These are phyloP conservation scores for Elymus sibiricus DNA, from an alignment of 176 grass and related monocot species.

Conservation along the genomic window DNA sequence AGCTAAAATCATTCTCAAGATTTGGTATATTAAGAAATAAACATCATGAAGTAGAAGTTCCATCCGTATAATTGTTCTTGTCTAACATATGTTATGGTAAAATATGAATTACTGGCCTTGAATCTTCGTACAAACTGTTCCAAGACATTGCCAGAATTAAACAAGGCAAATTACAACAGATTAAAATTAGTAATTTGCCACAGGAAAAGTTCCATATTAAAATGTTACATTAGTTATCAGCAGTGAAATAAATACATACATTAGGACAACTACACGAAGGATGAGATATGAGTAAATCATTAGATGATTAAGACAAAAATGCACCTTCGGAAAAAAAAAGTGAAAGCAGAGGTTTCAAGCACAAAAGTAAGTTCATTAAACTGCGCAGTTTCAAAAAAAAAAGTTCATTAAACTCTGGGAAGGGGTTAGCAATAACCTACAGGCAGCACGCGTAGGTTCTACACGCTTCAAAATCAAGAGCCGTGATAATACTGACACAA, in stretches of 20 bases:
- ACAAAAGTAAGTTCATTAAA: constrained; percentile 9
- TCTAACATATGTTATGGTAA: neutral
- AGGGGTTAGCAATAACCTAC: constrained; percentile 35
- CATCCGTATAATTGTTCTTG: neutral
- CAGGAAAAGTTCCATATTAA: neutral
- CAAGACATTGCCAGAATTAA: neutral
- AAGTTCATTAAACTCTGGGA: constrained; percentile 1
- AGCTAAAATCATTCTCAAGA: neutral
- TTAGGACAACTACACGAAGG: neutral
- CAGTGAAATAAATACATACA: neutral
- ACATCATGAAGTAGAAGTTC: neutral
- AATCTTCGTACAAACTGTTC: neutral
- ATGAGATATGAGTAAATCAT: neutral
- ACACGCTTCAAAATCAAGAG: constrained; percentile 1
- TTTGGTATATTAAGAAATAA: neutral
- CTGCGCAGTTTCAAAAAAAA: neutral
- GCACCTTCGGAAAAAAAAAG: neutral
- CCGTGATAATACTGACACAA: neutral
- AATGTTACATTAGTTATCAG: constrained; percentile 6
- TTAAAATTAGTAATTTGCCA: neutral
- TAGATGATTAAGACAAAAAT: neutral
- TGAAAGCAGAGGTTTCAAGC: neutral
- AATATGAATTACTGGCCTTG: neutral
- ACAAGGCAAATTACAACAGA: neutral
- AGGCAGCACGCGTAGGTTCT: constrained; percentile 12